These are phyloP conservation scores for Apophysomyces ossiformis DNA, from an alignment of 371 early-diverging fungal species.

Conservation along the genomic window DNA sequence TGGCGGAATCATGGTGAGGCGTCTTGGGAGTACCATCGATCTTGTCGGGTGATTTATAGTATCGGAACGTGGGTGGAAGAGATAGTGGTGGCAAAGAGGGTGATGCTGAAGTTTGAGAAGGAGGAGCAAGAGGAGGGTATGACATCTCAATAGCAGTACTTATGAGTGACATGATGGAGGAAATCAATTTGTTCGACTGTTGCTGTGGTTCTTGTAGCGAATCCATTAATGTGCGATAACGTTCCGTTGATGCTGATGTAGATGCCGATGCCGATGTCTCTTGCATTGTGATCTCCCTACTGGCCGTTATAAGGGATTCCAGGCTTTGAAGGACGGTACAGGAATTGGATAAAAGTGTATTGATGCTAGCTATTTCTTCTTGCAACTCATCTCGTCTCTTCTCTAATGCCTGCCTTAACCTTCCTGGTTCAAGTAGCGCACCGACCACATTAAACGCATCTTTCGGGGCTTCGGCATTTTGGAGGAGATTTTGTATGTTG, in stretches of 20 bases:
- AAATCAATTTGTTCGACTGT: not conserved
- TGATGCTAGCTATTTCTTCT: constrained; percentile 41
- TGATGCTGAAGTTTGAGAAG: not conserved
- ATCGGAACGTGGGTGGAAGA: constrained; percentile 4
- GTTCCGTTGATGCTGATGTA: not conserved
- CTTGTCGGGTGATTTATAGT: not conserved
- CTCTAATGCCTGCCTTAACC: constrained; percentile 30
- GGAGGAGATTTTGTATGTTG: constrained; percentile 5
- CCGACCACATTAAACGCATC: constrained; percentile 14
- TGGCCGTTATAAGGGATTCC: constrained; percentile 30
- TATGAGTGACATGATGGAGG: not conserved
- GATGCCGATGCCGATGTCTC: not conserved
- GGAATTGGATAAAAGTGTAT: constrained; percentile 35
- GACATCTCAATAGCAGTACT: not conserved
- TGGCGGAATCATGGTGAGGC: not conserved
- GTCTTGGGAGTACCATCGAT: not conserved
- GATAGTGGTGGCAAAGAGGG: not conserved
- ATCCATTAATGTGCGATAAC: constrained; percentile 1
- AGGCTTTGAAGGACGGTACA: constrained; percentile 37
- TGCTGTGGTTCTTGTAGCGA: not conserved
- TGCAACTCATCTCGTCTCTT: constrained; percentile 33
- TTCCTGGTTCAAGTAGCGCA: constrained; percentile 31
- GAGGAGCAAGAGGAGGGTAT: not conserved
- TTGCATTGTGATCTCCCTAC: constrained; percentile 5
- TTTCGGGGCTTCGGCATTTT: constrained; percentile 8